Percentiles rank a stretch among this genome's conserved stretches.
phyloP scores from a whole-genome alignment of 2,329 filamentous ascomycete species.

The Grosmannia serpens region DNA sequence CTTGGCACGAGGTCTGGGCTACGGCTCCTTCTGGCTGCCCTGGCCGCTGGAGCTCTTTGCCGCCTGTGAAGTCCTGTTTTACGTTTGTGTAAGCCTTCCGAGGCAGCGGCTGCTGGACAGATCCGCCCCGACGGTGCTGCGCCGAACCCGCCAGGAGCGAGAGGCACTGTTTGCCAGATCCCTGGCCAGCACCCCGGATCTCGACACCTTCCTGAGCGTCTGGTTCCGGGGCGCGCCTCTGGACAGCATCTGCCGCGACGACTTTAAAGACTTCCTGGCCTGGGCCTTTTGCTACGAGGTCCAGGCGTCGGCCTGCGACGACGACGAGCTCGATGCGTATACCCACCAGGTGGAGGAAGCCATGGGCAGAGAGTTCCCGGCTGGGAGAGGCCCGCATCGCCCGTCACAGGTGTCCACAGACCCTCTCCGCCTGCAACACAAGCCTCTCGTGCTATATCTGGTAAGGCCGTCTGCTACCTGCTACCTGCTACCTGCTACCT shows the following conservation, averaged over 20 bases:
- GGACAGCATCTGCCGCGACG: neutral
- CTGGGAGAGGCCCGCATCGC: neutral
- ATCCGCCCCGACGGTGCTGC: neutral
- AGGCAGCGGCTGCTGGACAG: neutral
- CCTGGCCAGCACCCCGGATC: neutral
- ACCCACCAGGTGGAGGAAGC: neutral
- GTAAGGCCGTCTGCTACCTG: neutral
- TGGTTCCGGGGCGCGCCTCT: neutral
- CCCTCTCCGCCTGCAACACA: neutral
- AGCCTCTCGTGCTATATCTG: neutral
- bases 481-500: too few relatives aligned
- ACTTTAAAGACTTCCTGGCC: neutral
- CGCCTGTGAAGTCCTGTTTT: neutral
- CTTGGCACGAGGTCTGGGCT: neutral
- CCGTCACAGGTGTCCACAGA: neutral
- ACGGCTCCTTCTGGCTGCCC: neutral
- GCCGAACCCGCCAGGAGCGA: neutral
- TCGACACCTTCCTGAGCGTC: neutral
- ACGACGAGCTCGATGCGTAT: neutral
- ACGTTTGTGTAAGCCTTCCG: neutral
- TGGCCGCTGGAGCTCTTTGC: neutral
- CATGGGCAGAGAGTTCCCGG: neutral
- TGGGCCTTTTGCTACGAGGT: slow-evolving; percentile 1
- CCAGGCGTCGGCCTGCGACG: neutral
- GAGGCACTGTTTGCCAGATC: neutral